Conservation (phyloP, 257 asterid genomes). For the Solanum phureja region DNA sequence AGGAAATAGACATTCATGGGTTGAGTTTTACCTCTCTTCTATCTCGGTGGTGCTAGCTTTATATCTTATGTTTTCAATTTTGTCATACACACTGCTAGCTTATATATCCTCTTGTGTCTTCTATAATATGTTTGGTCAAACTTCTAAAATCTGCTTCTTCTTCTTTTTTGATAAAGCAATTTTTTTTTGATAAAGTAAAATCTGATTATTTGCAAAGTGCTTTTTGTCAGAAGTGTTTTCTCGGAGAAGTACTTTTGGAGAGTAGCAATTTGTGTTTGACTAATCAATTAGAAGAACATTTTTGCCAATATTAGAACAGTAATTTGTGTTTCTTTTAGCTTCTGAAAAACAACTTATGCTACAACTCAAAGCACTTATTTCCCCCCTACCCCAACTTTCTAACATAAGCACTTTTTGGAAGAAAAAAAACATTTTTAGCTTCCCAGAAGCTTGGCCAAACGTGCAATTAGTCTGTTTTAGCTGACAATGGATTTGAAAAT, state of each 20-base stretch:
- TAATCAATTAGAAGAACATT: neutral
- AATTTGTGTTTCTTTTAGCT: neutral
- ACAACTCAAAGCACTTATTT: neutral
- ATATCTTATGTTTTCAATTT: neutral
- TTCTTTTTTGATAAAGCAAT: neutral
- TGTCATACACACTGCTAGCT: neutral
- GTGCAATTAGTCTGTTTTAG: neutral
- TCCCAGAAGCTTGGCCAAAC: neutral
- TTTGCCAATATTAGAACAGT: neutral
- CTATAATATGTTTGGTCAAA: neutral
- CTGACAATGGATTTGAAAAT: neutral
- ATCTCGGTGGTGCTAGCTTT: neutral
- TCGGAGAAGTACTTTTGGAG: neutral
- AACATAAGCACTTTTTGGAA: neutral
- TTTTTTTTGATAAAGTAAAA: too few relatives aligned
- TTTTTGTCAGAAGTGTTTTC: neutral
- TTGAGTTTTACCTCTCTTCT: neutral
- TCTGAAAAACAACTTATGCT: neutral
- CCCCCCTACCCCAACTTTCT: neutral
- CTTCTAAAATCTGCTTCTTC: neutral
- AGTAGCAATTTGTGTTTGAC: neutral
- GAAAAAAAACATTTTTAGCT: neutral
- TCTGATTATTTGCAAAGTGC: neutral
- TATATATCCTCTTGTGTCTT: neutral
- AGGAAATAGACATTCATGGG: neutral